Conservation (phyloP, 192 early-diverging fungal genomes). For the Pecoramyces ruminantium region DNA sequence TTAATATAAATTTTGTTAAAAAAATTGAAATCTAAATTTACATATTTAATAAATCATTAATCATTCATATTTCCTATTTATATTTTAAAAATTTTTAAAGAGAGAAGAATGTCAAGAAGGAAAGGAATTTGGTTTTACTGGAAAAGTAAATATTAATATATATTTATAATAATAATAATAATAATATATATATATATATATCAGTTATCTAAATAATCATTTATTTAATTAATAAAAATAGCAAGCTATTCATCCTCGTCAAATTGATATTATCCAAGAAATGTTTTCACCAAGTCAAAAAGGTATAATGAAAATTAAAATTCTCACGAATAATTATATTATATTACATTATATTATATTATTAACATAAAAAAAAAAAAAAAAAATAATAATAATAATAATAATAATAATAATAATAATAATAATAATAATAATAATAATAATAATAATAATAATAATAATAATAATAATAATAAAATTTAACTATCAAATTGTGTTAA, state of each 20-base stretch:
- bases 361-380: no score
- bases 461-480: no score
- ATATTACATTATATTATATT: no score
- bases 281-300: conserved; percentile 54
- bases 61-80: background rate
- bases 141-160: conserved; percentile 41
- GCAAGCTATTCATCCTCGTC: conserved; percentile 85
- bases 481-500: no score
- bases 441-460: conserved; percentile 23
- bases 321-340: no score
- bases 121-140: conserved; percentile 79
- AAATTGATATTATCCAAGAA: conserved; percentile 67
- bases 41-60: conserved; percentile 34
- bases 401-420: background rate
- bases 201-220: no score
- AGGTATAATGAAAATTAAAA: conserved; percentile 15
- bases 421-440: no score
- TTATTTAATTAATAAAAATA: no score
- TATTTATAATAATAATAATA: no score
- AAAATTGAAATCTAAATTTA: no score
- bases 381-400: background rate
- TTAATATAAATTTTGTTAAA: no score
- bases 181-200: no score
- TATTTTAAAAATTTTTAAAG: background rate
- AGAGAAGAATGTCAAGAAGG: conserved; percentile 72